Percentiles rank a stretch among this genome's conserved stretches.
Conservation (phyloP, 305 asterid species). For the Fraxinus baroniana region DNA sequence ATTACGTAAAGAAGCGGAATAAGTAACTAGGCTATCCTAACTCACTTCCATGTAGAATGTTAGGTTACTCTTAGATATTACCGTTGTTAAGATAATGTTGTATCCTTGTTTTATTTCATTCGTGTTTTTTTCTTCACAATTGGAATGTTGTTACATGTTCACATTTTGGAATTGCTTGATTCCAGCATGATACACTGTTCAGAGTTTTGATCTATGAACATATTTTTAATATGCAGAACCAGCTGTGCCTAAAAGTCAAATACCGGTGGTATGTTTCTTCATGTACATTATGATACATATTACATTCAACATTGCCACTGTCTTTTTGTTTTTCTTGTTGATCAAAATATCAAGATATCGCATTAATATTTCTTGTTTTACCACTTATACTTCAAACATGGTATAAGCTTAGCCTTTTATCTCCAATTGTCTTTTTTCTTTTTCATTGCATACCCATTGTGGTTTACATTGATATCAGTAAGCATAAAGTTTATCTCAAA, state of each 20-base stretch:
- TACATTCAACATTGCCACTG: not conserved
- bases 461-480: not conserved
- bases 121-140: constrained; percentile 14
- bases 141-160: constrained; percentile 2
- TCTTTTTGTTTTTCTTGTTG: constrained; percentile 11
- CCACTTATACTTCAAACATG: not conserved
- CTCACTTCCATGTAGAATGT: not conserved
- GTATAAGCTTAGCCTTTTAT: not conserved
- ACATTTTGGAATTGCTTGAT: constrained; percentile 23
- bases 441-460: not conserved
- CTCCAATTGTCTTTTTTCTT: not conserved
- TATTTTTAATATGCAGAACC: constrained; percentile 53
- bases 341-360: not conserved
- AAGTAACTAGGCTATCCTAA: not conserved
- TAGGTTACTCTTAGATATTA: not conserved
- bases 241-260: constrained; percentile 37
- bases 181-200: constrained; percentile 17
- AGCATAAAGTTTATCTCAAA: not conserved
- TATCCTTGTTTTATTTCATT: not conserved
- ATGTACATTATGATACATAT: constrained; percentile 15
- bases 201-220: constrained; percentile 29
- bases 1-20: not conserved
- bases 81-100: constrained; percentile 9
- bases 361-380: not conserved
- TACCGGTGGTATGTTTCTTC: constrained; percentile 42